Evolutionary conservation across 2,329 filamentous ascomycete species (phyloP), one percentile per base, ranked within the genome.

Genomic region (Sporothrix pseudoabietina): DNA sequence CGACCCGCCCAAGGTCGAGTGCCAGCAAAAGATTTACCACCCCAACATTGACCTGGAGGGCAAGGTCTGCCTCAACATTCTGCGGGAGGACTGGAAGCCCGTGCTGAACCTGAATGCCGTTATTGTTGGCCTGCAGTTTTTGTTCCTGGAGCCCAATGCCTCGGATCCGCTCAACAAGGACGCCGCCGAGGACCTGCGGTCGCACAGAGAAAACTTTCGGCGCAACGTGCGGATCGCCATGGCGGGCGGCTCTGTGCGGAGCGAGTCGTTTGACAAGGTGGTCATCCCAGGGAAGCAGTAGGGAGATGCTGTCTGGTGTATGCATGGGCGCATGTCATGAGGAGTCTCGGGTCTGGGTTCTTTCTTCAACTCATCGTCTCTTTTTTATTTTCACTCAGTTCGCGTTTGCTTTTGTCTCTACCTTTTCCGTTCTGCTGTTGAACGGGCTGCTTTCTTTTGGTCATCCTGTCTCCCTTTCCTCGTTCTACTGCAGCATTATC

Each of bases 121-220:
- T 92, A 96, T 99, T 77, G 94, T 98, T 71, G 96, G 96, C 57
- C 84, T 99, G 80, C 93, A 94, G 91, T 98, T 98, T 80, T 87
- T 99, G 70, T 99, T 99, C 87, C 90, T 98, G 75, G 96, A 99
- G 82, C 96, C 96, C 22, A 99, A 99, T 80, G 94, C 96, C 10
- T 94, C 92, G 68, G 96, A 99, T 80, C 96, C 96, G n/a, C 85
- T 99, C 75, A 99, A 99, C 83, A 98, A 99, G 85, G 95, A 98
- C 79, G 96, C 96, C 0, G 96, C 96, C 4, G 94, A 98, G 75
- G 96, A 98, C 80, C 85, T 99, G 77, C 90, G 95, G 78, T 86
- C 87, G 66, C 97, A 96, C 82, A 86, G 94, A 52, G 96, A 98
- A 71, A 89, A 87, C 41, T 99, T 99, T 84, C 96, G 94, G 86